Evolutionary conservation across 2,329 filamentous ascomycete species (phyloP), one percentile per base, ranked within the genome.

Genomic region (Lachnellula arida): DNA sequence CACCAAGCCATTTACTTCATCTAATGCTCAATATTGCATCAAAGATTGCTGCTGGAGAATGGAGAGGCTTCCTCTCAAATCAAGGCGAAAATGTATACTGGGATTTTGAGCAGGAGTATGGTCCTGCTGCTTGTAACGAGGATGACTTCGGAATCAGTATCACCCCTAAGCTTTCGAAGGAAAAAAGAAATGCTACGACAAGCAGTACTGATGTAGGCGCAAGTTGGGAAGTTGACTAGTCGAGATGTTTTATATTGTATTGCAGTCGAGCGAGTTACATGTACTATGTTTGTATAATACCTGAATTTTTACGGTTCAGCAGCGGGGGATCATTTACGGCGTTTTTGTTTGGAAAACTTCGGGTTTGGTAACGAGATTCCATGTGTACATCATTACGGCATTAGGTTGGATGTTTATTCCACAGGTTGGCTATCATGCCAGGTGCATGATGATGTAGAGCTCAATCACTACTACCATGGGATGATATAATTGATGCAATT

Each of bases 11-110:
- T 64, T 79, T 96, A 2, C 81, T 96, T 37, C 78, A 83, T 25
- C 76, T 96, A 42, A 91, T 96, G 78, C 79, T 96, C 4, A 84
- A 85, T 54, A 89, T 96, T 55, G 89, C 91, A 0, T 86, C 88
- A 0, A 85, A 82, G 59, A 90, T 96, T 59, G 81, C 85, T 1
- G 77, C 78, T 32, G 82, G 81, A 17, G 78, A 82, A 73, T 84
- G 80, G 85, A 75, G 81, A 66, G 87, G 81, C 59, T 72, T 81
- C 63, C 76, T 83, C 51, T 55, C 55, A 14, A 77, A 79, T 50
- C 81, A 81, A 11, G 73, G 77, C 51, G 76, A 76, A 34, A 81
- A 84, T 54, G 82, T 84, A 3, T 75, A 81, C 47, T 85, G 82
- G 82, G 82, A 86, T 65, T 83, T 81, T 61, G 67, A 69, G 50